A percentile compares a stretch with the other conserved stretches of the same genome.
These are phyloP conservation scores for Aspergillus hortae DNA, from an alignment of 2,329 filamentous ascomycete genomes.

Conservation along the genomic window DNA sequence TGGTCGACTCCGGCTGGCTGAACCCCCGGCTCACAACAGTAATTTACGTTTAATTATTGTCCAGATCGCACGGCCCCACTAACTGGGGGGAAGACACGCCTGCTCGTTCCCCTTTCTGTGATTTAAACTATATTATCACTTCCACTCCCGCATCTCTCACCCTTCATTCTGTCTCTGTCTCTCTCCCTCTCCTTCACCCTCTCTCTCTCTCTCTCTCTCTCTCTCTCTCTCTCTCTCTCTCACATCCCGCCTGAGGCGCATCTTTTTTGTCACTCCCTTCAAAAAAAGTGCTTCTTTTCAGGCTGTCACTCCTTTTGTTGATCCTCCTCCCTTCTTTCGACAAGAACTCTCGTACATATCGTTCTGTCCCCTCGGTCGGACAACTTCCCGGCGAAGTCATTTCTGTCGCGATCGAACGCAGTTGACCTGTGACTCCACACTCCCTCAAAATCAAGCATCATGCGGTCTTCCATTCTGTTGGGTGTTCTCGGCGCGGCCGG, in stretches of 20 bases:
- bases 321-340: constrained; percentile 9
- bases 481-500: constrained; percentile 35
- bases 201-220: constrained; percentile 15
- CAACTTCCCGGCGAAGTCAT: constrained; percentile 38
- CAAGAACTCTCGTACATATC: constrained; percentile 13
- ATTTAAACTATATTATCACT: constrained; percentile 17
- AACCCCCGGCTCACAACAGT: background rate
- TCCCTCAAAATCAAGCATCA: constrained; percentile 12
- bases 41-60: constrained; percentile 18
- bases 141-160: constrained; percentile 9
- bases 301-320: constrained; percentile 33
- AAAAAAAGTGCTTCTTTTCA: constrained; percentile 22
- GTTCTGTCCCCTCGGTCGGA: constrained; percentile 8
- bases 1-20: too few relatives aligned
- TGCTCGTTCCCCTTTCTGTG: constrained; percentile 4
- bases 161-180: constrained; percentile 16
- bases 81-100: too few relatives aligned
- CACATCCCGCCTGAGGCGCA: constrained; percentile 14
- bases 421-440: constrained; percentile 28
- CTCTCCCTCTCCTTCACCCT: constrained; percentile 12
- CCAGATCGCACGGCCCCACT: constrained; percentile 19
- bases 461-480: constrained; percentile 34
- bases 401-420: constrained; percentile 16
- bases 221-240: constrained; percentile 16
- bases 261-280: constrained; percentile 29